phyloP scores from a whole-genome alignment of 2,329 filamentous ascomycete species.

The Curvularia sp. region DNA sequence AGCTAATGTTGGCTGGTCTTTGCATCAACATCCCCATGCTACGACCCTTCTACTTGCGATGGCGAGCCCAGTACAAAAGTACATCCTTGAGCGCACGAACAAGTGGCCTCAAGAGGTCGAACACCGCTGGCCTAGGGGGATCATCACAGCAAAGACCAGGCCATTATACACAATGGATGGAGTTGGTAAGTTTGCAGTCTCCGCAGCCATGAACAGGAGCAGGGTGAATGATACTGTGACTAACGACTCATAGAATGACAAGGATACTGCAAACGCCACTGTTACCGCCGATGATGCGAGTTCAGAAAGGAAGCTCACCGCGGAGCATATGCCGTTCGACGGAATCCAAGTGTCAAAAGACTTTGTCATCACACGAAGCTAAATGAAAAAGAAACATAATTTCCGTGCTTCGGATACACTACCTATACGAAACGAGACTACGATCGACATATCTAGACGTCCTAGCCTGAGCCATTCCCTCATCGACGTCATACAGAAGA shows the following conservation, averaged over 20 bases:
- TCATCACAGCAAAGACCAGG: constrained; percentile 18
- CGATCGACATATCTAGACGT: background rate
- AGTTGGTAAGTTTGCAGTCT: constrained; percentile 23
- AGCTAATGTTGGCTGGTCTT: constrained; percentile 32
- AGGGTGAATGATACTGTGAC: background rate
- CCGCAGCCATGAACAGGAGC: background rate
- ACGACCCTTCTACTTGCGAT: constrained; percentile 30
- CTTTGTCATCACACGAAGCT: constrained; percentile 23
- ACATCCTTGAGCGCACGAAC: constrained; percentile 9
- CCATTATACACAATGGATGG: constrained; percentile 32
- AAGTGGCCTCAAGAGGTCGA: constrained; percentile 16
- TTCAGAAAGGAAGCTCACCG: constrained; percentile 29
- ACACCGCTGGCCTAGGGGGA: constrained; percentile 10
- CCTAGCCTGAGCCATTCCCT: background rate
- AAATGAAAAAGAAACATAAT: background rate
- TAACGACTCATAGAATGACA: constrained; percentile 25
- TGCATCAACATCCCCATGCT: constrained; percentile 37
- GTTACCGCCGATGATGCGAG: constrained; percentile 30
- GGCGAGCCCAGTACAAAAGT: constrained; percentile 29
- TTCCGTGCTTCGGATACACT: background rate
- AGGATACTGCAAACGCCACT: constrained; percentile 23
- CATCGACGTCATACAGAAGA: no score
- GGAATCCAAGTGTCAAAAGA: constrained; percentile 29
- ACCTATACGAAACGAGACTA: background rate
- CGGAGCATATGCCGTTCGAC: constrained; percentile 18